These are phyloP conservation scores for Echinochloa phyllopogon DNA, from an alignment of 176 grass and related monocot species.

Conservation along the genomic window DNA sequence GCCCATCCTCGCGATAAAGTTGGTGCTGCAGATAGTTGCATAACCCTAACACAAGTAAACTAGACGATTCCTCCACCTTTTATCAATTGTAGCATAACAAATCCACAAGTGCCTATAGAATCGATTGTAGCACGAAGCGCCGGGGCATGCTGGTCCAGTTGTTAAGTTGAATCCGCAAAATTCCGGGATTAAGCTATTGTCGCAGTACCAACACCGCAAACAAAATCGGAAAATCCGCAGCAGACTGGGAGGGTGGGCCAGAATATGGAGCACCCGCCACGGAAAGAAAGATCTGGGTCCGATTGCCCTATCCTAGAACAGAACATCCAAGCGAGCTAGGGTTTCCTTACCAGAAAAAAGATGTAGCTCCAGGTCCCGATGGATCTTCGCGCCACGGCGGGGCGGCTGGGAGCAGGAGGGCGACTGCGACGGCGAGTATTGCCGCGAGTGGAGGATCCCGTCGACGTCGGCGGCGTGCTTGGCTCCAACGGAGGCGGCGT, in stretches of 20 bases:
- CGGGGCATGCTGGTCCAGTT: neutral
- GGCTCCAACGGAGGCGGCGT: neutral
- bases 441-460: neutral
- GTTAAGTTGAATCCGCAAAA: neutral
- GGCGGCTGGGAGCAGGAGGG: neutral
- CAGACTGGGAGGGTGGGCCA: neutral
- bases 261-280: neutral
- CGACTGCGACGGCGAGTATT: neutral
- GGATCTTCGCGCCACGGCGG: neutral
- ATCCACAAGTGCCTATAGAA: neutral
- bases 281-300: neutral
- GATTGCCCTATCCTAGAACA: neutral
- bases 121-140: neutral
- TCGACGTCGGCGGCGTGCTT: neutral
- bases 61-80: neutral
- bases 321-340: neutral
- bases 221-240: neutral
- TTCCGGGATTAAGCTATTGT: neutral
- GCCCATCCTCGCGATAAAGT: neutral
- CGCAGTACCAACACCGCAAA: neutral
- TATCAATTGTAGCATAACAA: neutral
- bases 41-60: neutral
- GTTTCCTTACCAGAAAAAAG: constrained; percentile 13
- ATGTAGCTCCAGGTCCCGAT: neutral
- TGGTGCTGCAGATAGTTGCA: neutral